phyloP scores from a whole-genome alignment of 1,139 yeast species.

The Kurtzmaniella natalensis region DNA sequence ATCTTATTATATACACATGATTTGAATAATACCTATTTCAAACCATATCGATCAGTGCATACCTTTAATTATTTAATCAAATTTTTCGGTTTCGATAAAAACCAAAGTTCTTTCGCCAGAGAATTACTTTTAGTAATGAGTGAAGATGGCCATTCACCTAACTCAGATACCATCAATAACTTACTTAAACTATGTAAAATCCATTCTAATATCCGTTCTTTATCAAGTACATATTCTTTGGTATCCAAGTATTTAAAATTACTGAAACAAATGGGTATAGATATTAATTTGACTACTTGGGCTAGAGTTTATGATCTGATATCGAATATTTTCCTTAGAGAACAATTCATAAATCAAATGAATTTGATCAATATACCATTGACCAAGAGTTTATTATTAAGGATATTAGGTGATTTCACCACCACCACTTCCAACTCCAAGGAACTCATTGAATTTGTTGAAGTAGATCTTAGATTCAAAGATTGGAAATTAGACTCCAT shows the following conservation, averaged over 20 bases:
- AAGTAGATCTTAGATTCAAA: slow-evolving; percentile 25
- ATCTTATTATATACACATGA: slow-evolving; percentile 39
- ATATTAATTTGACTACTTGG: slow-evolving; percentile 35
- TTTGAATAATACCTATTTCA: slow-evolving; percentile 26
- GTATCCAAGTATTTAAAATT: slow-evolving; percentile 30
- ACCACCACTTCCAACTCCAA: slow-evolving; percentile 20
- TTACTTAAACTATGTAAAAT: slow-evolving; percentile 28
- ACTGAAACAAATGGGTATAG: slow-evolving; percentile 22
- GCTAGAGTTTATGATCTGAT: slow-evolving; percentile 37
- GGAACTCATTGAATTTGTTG: slow-evolving; percentile 32
- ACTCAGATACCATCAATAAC: slow-evolving; percentile 38
- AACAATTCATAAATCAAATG: slow-evolving; percentile 29
- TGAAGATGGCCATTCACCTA: slow-evolving; percentile 39
- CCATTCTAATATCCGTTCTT: slow-evolving; percentile 33
- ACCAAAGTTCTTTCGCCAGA: slow-evolving; percentile 41
- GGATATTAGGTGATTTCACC: slow-evolving; percentile 35
- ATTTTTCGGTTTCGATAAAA: slow-evolving; percentile 39
- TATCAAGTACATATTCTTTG: slow-evolving; percentile 28
- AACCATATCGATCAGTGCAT: slow-evolving; percentile 28
- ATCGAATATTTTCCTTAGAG: slow-evolving; percentile 34
- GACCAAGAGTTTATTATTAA: slow-evolving; percentile 24
- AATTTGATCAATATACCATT: slow-evolving; percentile 32
- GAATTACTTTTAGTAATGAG: slow-evolving; percentile 39
- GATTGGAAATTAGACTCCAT: slow-evolving; percentile 30
- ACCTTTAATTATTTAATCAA: slow-evolving; percentile 40